Evolutionary conservation across 2,329 filamentous ascomycete genomes (phyloP), one percentile per base, ranked within the genome.

Genomic region (Beauveria sp.): DNA sequence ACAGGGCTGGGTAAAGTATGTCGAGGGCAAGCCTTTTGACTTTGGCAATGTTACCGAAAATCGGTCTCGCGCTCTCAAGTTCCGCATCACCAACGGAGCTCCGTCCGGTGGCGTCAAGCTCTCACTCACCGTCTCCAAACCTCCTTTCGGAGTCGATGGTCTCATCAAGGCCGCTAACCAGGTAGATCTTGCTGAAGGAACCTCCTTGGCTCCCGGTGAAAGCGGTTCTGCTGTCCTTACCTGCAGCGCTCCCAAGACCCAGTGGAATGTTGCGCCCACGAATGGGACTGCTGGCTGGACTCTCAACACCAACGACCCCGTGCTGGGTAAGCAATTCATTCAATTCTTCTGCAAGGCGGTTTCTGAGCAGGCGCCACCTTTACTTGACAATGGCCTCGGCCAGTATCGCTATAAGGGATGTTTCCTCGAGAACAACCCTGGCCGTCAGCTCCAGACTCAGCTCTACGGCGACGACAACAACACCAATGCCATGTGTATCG

Each of bases 121-220:
- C 1, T 81, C 79, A 0, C 70, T 86, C 16, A 85, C 83, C 0
- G 81, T 86, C 2, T 86, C 83, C 0, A 86, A 86, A 67, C 82
- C 83, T 4, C 84, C 84, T 0, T 85, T 82, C 58, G 82, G 81
- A 16, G 74, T 82, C 3, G 66, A 72, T n/a, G 79, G 81, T 3
- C 77, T 85, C 24, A 77, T 86, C 45, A 75, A 77, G 22, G 79
- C 82, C 0, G 75, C 74, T 14, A 86, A 86, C 67, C 76, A 79
- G 20, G 74, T 84, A 9, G 83, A 85, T 53, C 77, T 86, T 1
- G 82, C 79, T 0, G 84, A 86, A 66, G 84, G 84, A 3, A 82
- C 79, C 0, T 70, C 74, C 1, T 70, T 86, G 1, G 70, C 71
- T 0, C 77, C 81, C 0, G 81, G 81, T 0, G 67, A 83, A 65